Evolutionary conservation across 768 basidiomycete genomes (phyloP), one percentile per base, ranked within the genome.

Genomic region (Pulveroboletus sp.): DNA sequence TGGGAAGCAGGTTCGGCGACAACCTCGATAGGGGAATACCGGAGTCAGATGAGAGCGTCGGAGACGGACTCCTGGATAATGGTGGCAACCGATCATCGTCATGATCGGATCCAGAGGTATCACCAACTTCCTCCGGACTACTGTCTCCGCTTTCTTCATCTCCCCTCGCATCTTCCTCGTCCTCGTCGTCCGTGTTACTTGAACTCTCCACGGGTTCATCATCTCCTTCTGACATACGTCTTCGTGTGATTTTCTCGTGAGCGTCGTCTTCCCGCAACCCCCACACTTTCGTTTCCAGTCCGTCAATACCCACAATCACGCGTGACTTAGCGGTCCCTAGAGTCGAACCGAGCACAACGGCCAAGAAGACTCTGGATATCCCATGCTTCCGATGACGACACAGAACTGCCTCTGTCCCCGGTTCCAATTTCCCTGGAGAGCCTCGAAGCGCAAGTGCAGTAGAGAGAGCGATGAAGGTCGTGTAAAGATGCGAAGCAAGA

Each of bases 401-500:
- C 30, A 2, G 3, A 39, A 27, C 2, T 14, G 32, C 9, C 28
- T 41, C 30, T 12, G 44, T 32, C 21, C n/a, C 37, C 6, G 7
- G 10, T 14, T 49, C 21, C 4, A 28, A 11, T 11, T 41, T 51
- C 15, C 40, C 46, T 36, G 59, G 50, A 8, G 49, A 43, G 18
- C 51, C 53, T 24, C 58, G 53, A n/a, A 55, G 54, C 1, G 85
- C 82, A 17, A 87, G 69, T 0, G 88, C 83, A 0, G 81, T 82
- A 1, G 87, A 85, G 6, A 91, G 72, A 0, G 85, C 78, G 8
- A 80, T 75, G 61, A 89, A 90, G 0, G 89, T 89, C 0, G 86
- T 86, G 46, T 77, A 73, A 11, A 90, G 70, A 66, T 91, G 89
- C 1, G 85, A 89, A 0, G 80, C 69, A 17, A 91, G 75, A 0